Base-by-base conservation (phyloP, 1,139 yeast species). In the Magnusiomyces ingens region DNA sequence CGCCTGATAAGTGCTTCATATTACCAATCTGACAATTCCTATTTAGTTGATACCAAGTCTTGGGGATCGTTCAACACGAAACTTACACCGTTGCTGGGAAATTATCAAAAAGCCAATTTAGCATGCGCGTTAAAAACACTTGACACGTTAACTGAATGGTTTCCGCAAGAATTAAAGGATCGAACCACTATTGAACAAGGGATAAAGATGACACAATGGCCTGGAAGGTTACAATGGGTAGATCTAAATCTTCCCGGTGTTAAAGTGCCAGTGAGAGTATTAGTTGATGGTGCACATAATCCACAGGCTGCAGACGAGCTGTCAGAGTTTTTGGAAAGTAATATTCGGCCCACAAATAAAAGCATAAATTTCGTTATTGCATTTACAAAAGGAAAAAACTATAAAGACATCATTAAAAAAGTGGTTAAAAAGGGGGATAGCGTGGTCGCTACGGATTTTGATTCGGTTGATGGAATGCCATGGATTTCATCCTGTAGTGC, bases 241-340 rank as follows among this genome's bases (percentile, higher is more conserved):
- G 51, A 52, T 6, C 0, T 51, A 6, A 43, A 21, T 8, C n/a
- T 40, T 12, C 38, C 41, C 83, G 85, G 2, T 85, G 85, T 1
- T 69, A 91, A 55, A 65, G 1, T 59, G 75, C 1, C 67, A 71
- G 0, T 26, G 32, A 26, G 32, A 5, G 70, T 84, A 0, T 67
- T 89, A 6, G 61, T 90, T 1, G 99, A 93, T 68, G 99, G 99
- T 1, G 98, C 98, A 0, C 99, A 93, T 66, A 93, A 93, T 64
- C 82, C 81, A 18, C 82, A 84, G 59, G 95, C 97, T 0, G 95
- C 96, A 0, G 68, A 71, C 26, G 89, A 85, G 62, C 71, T 93
- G 41, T 78, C 76, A 0, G 70, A 71, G 45, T 81, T 71, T 60
- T 64, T 83, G 1, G 62, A 68, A 8, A 48, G 55, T 0, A 48